Evolutionary conservation across 495 filamentous ascomycete species (phyloP).

Genomic region (Xylaria intraflava): DNA sequence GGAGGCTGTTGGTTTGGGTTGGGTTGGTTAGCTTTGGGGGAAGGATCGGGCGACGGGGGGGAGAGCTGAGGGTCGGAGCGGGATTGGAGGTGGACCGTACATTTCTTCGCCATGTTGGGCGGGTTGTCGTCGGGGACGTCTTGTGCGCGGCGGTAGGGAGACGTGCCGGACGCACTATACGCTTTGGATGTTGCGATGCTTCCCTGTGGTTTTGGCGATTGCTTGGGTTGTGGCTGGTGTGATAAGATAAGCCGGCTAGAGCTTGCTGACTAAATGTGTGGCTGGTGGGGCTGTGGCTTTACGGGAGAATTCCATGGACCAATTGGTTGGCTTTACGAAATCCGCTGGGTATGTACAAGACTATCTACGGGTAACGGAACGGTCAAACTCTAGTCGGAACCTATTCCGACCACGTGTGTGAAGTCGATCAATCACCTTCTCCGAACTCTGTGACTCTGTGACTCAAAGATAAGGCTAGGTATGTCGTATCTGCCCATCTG

Average conservation of each 20-base stretch:
- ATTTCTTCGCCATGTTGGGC: constrained; percentile 15
- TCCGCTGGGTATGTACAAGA: no score
- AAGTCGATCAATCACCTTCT: no score
- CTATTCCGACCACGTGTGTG: no score
- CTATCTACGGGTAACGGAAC: no score
- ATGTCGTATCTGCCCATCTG: neutral
- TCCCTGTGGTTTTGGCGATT: constrained; percentile 1
- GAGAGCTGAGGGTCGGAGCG: neutral
- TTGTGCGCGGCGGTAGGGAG: neutral
- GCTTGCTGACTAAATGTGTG: neutral
- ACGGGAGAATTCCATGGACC: neutral
- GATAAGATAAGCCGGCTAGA: neutral
- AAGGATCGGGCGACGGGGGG: neutral
- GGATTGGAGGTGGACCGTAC: neutral
- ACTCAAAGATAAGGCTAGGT: no score
- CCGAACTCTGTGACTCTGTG: no score
- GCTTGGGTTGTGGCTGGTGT: constrained; percentile 2
- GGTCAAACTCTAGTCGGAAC: no score
- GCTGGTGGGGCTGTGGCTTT: neutral
- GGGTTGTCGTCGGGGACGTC: constrained; percentile 5
- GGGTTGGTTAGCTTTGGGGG: constrained; percentile 8
- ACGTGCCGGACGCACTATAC: neutral
- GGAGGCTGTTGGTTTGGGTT: constrained; percentile 44
- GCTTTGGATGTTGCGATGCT: neutral
- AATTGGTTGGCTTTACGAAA: no score